Percentiles rank a stretch among this genome's conserved stretches.
Conservation (phyloP, 805 yeast species). For the Barnettozyma populi region DNA sequence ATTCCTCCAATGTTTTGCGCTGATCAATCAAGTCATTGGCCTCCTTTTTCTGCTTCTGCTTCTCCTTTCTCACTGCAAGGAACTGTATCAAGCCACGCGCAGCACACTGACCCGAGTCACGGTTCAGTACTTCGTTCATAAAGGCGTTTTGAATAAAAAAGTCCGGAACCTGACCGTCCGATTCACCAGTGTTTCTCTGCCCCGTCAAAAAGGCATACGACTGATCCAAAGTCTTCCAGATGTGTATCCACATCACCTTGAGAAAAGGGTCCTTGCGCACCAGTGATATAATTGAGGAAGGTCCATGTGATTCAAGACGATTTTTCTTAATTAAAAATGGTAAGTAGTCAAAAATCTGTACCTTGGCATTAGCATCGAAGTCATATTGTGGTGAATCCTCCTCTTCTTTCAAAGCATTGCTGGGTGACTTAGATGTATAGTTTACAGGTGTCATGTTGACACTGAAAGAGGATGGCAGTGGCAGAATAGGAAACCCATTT, state of each 20-base stretch:
- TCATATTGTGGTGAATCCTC: conserved; percentile 8
- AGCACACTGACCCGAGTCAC: conserved; percentile 5
- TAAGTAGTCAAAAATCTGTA: conserved; percentile 39
- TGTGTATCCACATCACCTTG: conserved; percentile 30
- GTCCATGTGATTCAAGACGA: conserved; percentile 44
- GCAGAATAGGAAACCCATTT: neutral
- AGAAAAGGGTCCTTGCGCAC: conserved; percentile 42
- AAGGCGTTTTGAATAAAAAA: neutral
- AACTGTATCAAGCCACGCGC: conserved; percentile 7
- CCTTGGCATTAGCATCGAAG: conserved; percentile 28
- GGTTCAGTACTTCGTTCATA: neutral
- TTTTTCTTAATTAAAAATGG: conserved; percentile 38
- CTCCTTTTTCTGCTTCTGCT: conserved; percentile 6
- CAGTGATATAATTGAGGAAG: conserved; percentile 44
- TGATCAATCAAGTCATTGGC: neutral
- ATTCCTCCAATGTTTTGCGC: conserved; percentile 5
- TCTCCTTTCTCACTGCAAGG: conserved; percentile 12
- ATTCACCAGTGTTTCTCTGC: too few species aligned
- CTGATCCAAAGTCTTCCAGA: conserved; percentile 17
- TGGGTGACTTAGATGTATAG: neutral
- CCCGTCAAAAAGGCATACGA: neutral
- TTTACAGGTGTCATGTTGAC: neutral
- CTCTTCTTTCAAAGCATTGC: neutral
- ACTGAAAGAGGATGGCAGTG: conserved; percentile 6
- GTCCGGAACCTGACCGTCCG: neutral